Evolutionary conservation across 257 asterid species (phyloP).

Genomic region (Hygrophila difformis): DNA sequence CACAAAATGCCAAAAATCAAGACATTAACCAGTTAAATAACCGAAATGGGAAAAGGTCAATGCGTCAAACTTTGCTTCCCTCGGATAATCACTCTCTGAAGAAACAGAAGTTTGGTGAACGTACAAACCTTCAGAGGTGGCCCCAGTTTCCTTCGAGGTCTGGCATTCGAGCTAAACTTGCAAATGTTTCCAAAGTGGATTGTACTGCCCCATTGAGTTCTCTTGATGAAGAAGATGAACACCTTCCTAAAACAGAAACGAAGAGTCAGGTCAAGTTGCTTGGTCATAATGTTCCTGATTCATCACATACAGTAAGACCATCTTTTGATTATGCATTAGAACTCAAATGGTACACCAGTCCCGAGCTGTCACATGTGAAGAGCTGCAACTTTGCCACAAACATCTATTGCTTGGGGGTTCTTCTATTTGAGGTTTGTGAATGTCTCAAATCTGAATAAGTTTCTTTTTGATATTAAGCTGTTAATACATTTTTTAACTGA

Average conservation of each 20-base stretch:
- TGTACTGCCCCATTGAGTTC: conserved; percentile 21
- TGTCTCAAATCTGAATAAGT: too few species aligned
- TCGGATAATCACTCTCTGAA: conserved; percentile 32
- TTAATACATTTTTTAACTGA: too few species aligned
- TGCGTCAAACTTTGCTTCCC: conserved; percentile 24
- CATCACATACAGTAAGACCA: conserved; percentile 26
- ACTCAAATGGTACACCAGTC: conserved; percentile 81
- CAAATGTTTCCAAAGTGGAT: conserved; percentile 20
- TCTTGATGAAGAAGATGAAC: conserved; percentile 22
- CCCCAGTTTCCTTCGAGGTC: conserved; percentile 51
- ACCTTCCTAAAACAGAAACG: conserved; percentile 23
- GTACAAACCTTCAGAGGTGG: conserved; percentile 35
- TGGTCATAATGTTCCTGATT: conserved; percentile 24
- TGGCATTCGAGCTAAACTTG: conserved; percentile 27
- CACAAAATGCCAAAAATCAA: conserved; percentile 29
- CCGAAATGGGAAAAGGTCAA: conserved; percentile 38
- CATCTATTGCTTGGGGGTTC: conserved; percentile 78
- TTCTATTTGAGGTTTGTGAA: conserved; percentile 85
- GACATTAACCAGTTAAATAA: conserved; percentile 24
- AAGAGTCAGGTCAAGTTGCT: conserved; percentile 22
- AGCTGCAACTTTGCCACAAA: conserved; percentile 63
- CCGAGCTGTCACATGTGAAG: conserved; percentile 53
- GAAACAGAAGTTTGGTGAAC: conserved; percentile 48
- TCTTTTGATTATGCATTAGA: conserved; percentile 38
- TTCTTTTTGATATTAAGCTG: too few species aligned